These are phyloP conservation scores for Aspergillus caelatus DNA, from an alignment of 2,329 filamentous ascomycete genomes.

Conservation along the genomic window DNA sequence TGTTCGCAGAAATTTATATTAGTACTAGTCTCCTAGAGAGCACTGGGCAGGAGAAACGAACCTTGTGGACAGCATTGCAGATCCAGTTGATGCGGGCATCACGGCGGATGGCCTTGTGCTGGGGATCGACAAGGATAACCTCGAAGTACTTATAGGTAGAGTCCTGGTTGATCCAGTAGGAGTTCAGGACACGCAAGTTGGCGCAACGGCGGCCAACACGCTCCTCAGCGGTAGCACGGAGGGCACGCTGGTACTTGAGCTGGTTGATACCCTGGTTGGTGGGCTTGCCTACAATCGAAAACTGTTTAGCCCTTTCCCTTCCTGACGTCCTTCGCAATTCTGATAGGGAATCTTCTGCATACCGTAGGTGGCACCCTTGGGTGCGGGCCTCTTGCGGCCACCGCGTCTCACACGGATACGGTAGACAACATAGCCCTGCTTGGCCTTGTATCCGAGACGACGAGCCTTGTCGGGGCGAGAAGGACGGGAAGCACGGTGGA, in stretches of 20 bases:
- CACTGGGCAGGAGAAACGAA: slow-evolving; percentile 28
- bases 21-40: slow-evolving; percentile 13
- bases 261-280: slow-evolving; percentile 99
- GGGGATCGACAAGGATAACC: slow-evolving; percentile 98
- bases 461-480: slow-evolving; percentile 99
- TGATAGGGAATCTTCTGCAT: slow-evolving; percentile 43
- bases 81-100: slow-evolving; percentile 99
- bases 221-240: slow-evolving; percentile 97
- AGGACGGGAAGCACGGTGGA: slow-evolving; percentile 97
- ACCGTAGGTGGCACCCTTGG: slow-evolving; percentile 99
- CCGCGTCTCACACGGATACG: slow-evolving; percentile 96
- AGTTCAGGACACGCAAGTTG: slow-evolving; percentile 99
- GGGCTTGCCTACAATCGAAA: slow-evolving; percentile 77
- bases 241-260: slow-evolving; percentile 99
- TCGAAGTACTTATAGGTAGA: slow-evolving; percentile 99
- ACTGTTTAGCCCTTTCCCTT: slow-evolving; percentile 23
- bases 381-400: slow-evolving; percentile 94
- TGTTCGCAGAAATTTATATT: slow-evolving; percentile 31
- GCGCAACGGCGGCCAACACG: slow-evolving; percentile 98
- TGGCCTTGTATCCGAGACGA: slow-evolving; percentile 99
- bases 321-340: slow-evolving; percentile 26
- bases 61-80: slow-evolving; percentile 98
- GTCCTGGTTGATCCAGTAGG: slow-evolving; percentile 99
- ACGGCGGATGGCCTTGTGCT: slow-evolving; percentile 99
- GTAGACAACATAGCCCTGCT: slow-evolving; percentile 99